Evolutionary conservation across 441 rosid genomes (phyloP), one percentile per base, ranked within the genome.

Genomic region (Eruca vesicaria): DNA sequence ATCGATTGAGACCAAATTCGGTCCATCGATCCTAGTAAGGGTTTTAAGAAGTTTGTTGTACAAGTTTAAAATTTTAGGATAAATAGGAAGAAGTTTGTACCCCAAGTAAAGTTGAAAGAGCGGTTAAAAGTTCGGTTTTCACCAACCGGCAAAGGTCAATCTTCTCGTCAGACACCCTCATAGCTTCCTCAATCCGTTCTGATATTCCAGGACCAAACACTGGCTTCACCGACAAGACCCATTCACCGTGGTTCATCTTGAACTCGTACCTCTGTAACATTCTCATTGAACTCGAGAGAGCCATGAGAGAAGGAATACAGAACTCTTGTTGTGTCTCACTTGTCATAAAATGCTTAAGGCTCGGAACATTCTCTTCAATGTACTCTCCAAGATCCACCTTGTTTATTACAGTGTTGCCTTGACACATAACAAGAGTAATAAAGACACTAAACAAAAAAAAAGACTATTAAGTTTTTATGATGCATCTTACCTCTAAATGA

Each of bases 181-280:
- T 57, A 9, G 99, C 98, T 74, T 85, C 90, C 84, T 90, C 81
- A 52, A 95, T 83, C 61, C 89, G 77, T 81, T 84, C 85, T 8
- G 80, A 75, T 85, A 91, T 82, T 45, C 87, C 85, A 0, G 97
- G 95, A 80, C 98, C 97, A 56, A 95, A 78, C 62, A 82, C 60
- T 29, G 98, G 97, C 45, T 90, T 95, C 61, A 87, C 89, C 23
- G 73, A 73, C 3, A 78, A 82, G 53, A 92, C 63, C 98, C 96
- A 90, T 79, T 90, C 88, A 28, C 88, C 86, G 45, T 92, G 95
- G 79, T 91, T 85, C 4, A 79, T 86, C 89, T 90, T 93, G 86
- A 95, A 95, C 71, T 95, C 98, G 65, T 79, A 79, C 97, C 94
- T 93, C 74, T 80, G 90, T 66, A 91, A 89, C 76, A 77, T 75